Conservation (phyloP, 2,329 filamentous ascomycete species). For the Trichoderma semiorbis region DNA sequence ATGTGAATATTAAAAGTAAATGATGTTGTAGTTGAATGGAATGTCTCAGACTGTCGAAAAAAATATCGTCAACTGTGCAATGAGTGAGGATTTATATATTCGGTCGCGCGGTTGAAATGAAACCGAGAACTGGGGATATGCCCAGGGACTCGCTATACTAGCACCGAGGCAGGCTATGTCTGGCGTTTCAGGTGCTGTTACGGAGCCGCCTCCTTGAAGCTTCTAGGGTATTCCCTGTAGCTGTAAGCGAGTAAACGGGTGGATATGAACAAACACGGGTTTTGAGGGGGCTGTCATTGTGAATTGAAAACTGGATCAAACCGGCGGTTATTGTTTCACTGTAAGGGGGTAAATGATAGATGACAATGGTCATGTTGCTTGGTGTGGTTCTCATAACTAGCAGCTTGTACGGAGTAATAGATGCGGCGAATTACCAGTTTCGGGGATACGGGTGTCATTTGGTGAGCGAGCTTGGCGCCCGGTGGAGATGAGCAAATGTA, state of each 20-base stretch:
- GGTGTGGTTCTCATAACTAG: background rate
- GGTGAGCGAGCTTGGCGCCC: background rate
- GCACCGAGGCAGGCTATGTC: background rate
- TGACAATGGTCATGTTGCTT: background rate
- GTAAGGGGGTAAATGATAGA: background rate
- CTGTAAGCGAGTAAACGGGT: background rate
- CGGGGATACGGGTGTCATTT: background rate
- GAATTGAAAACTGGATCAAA: background rate
- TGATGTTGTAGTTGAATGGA: background rate
- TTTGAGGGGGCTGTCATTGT: background rate
- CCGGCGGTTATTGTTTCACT: background rate
- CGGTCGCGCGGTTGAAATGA: background rate
- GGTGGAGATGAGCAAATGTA: background rate
- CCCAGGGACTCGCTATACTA: background rate
- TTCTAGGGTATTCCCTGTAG: background rate
- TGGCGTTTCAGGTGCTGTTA: background rate
- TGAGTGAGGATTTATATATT: background rate
- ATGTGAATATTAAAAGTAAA: background rate
- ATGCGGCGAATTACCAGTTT: background rate
- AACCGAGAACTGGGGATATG: background rate
- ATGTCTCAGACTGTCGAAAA: background rate
- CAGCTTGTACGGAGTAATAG: background rate
- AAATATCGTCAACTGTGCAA: background rate
- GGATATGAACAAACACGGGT: background rate
- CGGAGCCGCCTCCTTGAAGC: background rate